Evolutionary conservation across 208 protist genomes (phyloP).

Genomic region (Wallacemonas sp.): DNA sequence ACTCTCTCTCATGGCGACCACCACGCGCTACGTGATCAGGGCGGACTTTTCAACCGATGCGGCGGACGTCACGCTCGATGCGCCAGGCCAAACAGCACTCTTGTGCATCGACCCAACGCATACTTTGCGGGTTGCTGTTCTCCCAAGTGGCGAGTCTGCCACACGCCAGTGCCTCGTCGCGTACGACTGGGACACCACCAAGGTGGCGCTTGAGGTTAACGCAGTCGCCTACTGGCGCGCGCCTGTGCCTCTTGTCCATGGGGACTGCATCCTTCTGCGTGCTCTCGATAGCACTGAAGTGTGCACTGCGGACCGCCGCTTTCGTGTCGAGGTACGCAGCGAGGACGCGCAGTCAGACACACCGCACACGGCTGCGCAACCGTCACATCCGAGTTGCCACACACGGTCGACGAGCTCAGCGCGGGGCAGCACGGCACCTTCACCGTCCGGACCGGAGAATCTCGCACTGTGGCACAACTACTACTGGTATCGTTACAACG

Average conservation of each 20-base stretch:
- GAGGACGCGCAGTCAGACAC: not conserved
- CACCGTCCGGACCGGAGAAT: no score
- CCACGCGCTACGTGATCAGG: not conserved
- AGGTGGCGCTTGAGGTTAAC: not conserved
- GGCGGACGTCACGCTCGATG: not conserved
- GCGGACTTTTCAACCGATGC: not conserved
- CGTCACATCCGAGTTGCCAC: no score
- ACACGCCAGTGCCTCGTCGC: not conserved
- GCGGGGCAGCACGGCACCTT: no score
- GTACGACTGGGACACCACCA: not conserved
- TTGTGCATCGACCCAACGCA: not conserved
- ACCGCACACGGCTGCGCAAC: not conserved
- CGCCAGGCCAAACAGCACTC: not conserved
- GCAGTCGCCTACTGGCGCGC: constrained; percentile 3
- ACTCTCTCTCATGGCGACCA: not conserved
- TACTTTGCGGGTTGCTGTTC: not conserved
- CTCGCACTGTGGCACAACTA: constrained; percentile 14
- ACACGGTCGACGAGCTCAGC: no score
- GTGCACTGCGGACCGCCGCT: not conserved
- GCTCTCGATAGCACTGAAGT: not conserved
- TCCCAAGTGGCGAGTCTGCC: not conserved
- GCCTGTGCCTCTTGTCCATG: constrained; percentile 4
- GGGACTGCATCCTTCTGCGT: not conserved
- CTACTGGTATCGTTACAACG: constrained; percentile 20
- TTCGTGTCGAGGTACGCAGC: not conserved